A percentile compares a stretch with the other conserved stretches of the same genome.
These are phyloP conservation scores for Cadophora sp. DNA, from an alignment of 2,329 filamentous ascomycete species.

Conservation along the genomic window DNA sequence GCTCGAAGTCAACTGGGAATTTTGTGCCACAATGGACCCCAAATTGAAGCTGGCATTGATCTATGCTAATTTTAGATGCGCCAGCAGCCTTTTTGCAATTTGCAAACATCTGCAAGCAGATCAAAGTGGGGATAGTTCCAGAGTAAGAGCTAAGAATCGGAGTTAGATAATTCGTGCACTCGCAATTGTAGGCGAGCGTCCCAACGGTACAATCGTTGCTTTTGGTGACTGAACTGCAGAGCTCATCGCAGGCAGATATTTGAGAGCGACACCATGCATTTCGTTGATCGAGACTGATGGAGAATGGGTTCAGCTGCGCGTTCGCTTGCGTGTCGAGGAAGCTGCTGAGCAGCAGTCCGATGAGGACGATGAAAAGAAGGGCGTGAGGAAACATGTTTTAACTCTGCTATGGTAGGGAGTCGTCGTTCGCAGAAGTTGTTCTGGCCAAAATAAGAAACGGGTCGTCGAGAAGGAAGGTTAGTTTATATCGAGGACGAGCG, in stretches of 20 bases:
- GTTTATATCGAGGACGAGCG: not conserved
- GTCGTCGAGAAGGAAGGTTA: not conserved
- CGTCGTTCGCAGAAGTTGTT: not conserved
- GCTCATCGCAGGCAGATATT: not conserved
- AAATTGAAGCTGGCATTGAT: not conserved
- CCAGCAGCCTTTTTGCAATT: not conserved
- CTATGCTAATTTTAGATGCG: not conserved
- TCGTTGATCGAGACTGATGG: not conserved
- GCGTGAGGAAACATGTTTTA: not conserved
- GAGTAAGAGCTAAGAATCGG: not conserved
- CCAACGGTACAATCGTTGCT: not conserved
- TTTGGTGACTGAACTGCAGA: not conserved
- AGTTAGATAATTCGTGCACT: constrained; percentile 1
- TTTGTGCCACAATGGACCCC: not conserved
- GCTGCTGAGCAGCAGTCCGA: not conserved
- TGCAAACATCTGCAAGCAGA: not conserved
- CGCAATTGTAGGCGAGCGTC: not conserved
- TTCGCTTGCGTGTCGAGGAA: not conserved
- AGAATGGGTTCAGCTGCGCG: not conserved
- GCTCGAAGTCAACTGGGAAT: not conserved
- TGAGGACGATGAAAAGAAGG: not conserved
- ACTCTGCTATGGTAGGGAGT: not conserved
- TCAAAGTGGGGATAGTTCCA: not conserved
- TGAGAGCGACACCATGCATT: not conserved
- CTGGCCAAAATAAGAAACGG: not conserved